These are phyloP conservation scores for Verticillium longisporum DNA, from an alignment of 2,329 filamentous ascomycete genomes.

Conservation along the genomic window DNA sequence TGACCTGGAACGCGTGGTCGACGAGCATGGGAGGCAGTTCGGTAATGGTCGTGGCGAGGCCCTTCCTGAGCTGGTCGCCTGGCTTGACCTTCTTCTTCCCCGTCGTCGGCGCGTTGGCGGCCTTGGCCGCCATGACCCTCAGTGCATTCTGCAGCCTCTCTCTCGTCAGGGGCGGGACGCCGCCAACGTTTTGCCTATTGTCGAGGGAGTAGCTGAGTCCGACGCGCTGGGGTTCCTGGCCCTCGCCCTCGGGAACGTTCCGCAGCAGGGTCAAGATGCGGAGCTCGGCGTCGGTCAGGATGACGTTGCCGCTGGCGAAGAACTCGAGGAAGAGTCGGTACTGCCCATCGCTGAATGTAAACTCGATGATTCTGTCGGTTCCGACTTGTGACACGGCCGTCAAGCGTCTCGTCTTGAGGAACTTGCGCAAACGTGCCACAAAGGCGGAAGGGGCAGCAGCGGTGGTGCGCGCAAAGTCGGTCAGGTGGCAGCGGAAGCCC, in stretches of 20 bases:
- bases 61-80: conserved; percentile 70
- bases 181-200: conserved; percentile 75
- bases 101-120: conserved; percentile 38
- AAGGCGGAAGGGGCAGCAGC: conserved; percentile 80
- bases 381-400: conserved; percentile 80
- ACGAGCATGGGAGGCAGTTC: conserved; percentile 84
- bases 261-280: conserved; percentile 77
- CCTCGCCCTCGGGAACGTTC: conserved; percentile 71
- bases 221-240: conserved; percentile 74
- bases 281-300: conserved; percentile 78
- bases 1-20: conserved; percentile 72
- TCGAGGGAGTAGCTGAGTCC: conserved; percentile 75
- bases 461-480: conserved; percentile 81
- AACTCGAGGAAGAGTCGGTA: conserved; percentile 91
- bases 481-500: conserved; percentile 92
- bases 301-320: conserved; percentile 91
- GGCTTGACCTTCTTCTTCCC: conserved; percentile 67
- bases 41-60: conserved; percentile 75
- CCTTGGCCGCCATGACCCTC: conserved; percentile 55
- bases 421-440: conserved; percentile 78
- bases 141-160: conserved; percentile 66
- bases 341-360: conserved; percentile 85
- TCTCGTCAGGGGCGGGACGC: conserved; percentile 66
- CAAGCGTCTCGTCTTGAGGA: conserved; percentile 77
- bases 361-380: conserved; percentile 87